Evolutionary conservation across 1,284 basidiomycete species (phyloP).

Genomic region (Fistulinella cinereoalba): DNA sequence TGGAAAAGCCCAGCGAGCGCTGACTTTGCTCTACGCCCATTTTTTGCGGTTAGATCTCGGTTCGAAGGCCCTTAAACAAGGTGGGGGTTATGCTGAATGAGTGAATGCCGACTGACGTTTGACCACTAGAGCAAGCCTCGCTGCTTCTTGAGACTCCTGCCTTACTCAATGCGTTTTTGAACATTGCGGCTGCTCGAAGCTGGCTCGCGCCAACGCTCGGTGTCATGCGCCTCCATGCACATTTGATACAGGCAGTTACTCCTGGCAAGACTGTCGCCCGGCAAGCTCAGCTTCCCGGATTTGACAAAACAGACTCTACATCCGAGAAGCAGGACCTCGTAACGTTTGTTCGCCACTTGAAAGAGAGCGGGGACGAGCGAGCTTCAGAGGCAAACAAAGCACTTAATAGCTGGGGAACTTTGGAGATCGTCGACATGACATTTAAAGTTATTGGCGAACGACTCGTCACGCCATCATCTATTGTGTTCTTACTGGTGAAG

Average conservation of each 20-base stretch:
- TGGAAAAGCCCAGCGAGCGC: conserved; percentile 46
- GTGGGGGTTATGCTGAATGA: conserved; percentile 40
- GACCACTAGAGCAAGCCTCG: conserved; percentile 56
- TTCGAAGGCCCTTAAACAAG: conserved; percentile 56
- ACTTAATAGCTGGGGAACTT: conserved; percentile 70
- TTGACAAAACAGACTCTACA: conserved; percentile 49
- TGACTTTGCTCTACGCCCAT: conserved; percentile 85
- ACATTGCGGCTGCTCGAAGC: conserved; percentile 82
- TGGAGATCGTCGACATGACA: conserved; percentile 81
- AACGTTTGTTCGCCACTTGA: conserved; percentile 18
- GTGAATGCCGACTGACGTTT: conserved; percentile 7
- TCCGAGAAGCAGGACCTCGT: conserved; percentile 20
- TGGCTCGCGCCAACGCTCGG: conserved; percentile 86
- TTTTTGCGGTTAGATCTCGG: conserved; percentile 72
- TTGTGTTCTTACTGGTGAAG: conserved; percentile 87
- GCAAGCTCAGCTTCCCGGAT: conserved; percentile 72
- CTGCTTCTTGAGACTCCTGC: conserved; percentile 69
- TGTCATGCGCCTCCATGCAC: conserved; percentile 82
- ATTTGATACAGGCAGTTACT: conserved; percentile 82
- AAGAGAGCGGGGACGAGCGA: conserved; percentile 18
- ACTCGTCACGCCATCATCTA: conserved; percentile 83
- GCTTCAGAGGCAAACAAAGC: conserved; percentile 62
- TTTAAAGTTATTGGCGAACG: conserved; percentile 96
- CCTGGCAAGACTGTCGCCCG: conserved; percentile 47
- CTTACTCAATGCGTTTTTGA: conserved; percentile 81